phyloP scores from a whole-genome alignment of 176 grass and related monocot species.

The Bromus sterilis region DNA sequence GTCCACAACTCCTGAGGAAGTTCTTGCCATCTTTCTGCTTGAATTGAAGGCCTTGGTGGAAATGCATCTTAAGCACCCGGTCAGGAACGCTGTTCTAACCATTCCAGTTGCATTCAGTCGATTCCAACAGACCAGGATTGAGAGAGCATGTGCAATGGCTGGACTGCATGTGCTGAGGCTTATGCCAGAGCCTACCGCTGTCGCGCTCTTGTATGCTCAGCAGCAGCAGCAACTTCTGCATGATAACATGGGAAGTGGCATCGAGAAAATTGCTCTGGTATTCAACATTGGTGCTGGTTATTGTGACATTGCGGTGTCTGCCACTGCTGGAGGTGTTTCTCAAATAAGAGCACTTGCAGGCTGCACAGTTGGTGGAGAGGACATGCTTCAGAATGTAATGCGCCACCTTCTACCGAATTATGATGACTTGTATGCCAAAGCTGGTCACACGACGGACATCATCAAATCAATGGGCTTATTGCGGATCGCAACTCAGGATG shows the following conservation, averaged over 20 bases:
- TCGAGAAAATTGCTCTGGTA: constrained; percentile 64
- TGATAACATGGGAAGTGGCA: constrained; percentile 59
- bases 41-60: constrained; percentile 59
- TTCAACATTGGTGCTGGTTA: constrained; percentile 76
- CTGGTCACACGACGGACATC: constrained; percentile 39
- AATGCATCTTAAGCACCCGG: constrained; percentile 54
- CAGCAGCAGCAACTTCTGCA: constrained; percentile 48
- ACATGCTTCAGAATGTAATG: constrained; percentile 67
- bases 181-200: constrained; percentile 64
- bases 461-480: constrained; percentile 38
- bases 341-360: constrained; percentile 57
- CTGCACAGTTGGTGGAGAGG: constrained; percentile 54
- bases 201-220: constrained; percentile 60
- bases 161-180: constrained; percentile 53
- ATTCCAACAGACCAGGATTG: constrained; percentile 63
- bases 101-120: constrained; percentile 63
- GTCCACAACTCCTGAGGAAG: constrained; percentile 62
- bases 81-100: constrained; percentile 54
- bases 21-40: constrained; percentile 62
- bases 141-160: constrained; percentile 71
- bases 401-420: constrained; percentile 41
- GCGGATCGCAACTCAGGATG: constrained; percentile 51
- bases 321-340: constrained; percentile 66
- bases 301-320: constrained; percentile 51
- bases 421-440: constrained; percentile 32